These are phyloP conservation scores for Zea luxurians DNA, from an alignment of 176 grass and related monocot species.

Conservation along the genomic window DNA sequence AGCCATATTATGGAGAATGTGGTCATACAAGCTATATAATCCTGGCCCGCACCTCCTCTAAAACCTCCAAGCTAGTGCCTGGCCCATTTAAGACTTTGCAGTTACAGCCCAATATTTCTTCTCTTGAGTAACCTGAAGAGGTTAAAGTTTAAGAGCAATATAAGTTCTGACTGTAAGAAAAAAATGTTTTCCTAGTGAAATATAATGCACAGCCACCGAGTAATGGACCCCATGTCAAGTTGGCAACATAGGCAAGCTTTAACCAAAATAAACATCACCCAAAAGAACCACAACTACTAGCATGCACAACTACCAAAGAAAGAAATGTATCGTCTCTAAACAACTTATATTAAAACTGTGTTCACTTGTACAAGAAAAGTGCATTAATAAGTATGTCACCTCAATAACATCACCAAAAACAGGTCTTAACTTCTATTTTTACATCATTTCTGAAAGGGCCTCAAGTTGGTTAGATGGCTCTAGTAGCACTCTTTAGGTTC, in stretches of 20 bases:
- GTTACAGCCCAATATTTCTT: slow-evolving; percentile 80
- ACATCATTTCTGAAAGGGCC: not conserved
- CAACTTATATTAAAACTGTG: not conserved
- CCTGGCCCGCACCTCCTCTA: slow-evolving; percentile 64
- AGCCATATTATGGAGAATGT: slow-evolving; percentile 11
- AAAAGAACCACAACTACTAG: not conserved
- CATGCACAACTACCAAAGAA: not conserved
- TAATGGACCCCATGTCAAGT: not conserved
- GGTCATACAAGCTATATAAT: slow-evolving; percentile 27
- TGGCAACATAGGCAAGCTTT: not conserved
- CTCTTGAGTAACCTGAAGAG: slow-evolving; percentile 75
- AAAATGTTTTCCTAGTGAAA: not conserved
- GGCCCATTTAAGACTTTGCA: slow-evolving; percentile 78
- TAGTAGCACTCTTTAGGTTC: no score
- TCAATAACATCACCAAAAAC: slow-evolving; percentile 5
- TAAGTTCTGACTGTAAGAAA: slow-evolving; percentile 6
- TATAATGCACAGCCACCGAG: not conserved
- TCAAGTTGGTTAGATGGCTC: no score
- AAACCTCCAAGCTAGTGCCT: slow-evolving; percentile 58
- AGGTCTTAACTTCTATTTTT: not conserved
- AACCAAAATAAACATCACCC: not conserved
- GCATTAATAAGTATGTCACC: slow-evolving; percentile 15
- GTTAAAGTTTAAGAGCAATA: slow-evolving; percentile 16
- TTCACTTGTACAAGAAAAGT: not conserved
- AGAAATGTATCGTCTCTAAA: not conserved